Evolutionary conservation across 148 eudicot genomes (phyloP), one percentile per base, ranked within the genome.

Genomic region (Pharnaceum exiguum): DNA sequence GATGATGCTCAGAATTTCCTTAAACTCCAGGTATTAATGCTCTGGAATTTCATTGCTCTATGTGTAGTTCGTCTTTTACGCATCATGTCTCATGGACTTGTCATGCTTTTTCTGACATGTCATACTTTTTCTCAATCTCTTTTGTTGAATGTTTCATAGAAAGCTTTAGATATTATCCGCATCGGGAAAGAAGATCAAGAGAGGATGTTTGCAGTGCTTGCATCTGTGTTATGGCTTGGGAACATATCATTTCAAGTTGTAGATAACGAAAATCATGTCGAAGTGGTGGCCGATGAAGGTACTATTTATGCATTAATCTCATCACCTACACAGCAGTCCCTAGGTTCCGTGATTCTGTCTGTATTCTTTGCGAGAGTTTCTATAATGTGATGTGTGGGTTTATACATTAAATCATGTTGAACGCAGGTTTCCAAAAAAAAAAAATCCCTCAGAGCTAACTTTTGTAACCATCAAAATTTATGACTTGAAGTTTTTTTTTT

Each of bases 151-250:
- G n/a, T n/a, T n/a, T n/a, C n/a, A 37, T 79, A 93, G 99, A 82
- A 77, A 60, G 99, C 99, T 62, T 57, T 93, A 36, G 66, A 78
- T 75, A 64, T 72, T 53, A 64, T 89, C 58, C 72, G 74, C 68
- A 78, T 93, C 55, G 25, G 68, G 57, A 74, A 82, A 69, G 82
- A 82, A 70, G 80, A 88, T 70, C 86, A 83, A 73, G 87, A 81
- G 58, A 74, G 78, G 62, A 58, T 73, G 54, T 86, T 83, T 70
- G 72, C 82, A 69, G 82, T 88, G 80, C 83, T 93, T 60, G 79
- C 91, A 71, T 90, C 94, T 44, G 82, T 93, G 28, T 73, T 93
- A 45, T 93, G 99, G 99, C 77, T 93, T 49, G 99, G 99, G 54
- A 93, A 93, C 80, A 78, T 93, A 72, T 70, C 90, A 35, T 93